Percentiles rank a stretch among this genome's conserved stretches.
These are phyloP conservation scores for Thermomucor indicae-seudaticae DNA, from an alignment of 371 early-diverging fungal species.

Conservation along the genomic window DNA sequence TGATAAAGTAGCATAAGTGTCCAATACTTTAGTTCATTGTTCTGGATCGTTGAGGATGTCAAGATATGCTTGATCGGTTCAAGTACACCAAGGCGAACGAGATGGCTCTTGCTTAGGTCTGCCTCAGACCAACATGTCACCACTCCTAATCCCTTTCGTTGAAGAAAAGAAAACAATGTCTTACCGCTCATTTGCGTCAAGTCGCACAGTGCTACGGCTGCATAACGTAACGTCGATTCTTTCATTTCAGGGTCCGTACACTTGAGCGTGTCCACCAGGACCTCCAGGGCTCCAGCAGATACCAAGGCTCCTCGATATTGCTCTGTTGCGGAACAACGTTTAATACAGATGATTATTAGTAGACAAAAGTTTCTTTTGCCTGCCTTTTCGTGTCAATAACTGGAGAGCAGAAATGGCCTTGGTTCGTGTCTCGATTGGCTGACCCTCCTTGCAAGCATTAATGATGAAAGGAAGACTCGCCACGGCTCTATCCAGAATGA, in stretches of 20 bases:
- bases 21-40: constrained; percentile 81
- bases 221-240: constrained; percentile 62
- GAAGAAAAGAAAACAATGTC: neutral
- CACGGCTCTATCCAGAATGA: constrained; percentile 66
- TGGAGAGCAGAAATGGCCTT: constrained; percentile 68
- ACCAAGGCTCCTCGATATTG: constrained; percentile 53
- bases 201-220: constrained; percentile 68
- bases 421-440: constrained; percentile 46
- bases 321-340: too few relatives aligned
- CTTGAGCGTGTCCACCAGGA: constrained; percentile 60
- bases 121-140: neutral
- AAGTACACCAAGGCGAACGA: constrained; percentile 61
- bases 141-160: neutral
- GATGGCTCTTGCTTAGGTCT: constrained; percentile 51
- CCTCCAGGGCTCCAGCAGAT: constrained; percentile 55
- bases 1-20: constrained; percentile 74
- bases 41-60: constrained; percentile 47
- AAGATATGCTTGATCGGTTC: constrained; percentile 59
- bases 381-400: constrained; percentile 67
- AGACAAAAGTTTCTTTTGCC: neutral
- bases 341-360: too few relatives aligned
- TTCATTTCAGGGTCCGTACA: constrained; percentile 44
- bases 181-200: constrained; percentile 63
- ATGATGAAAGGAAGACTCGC: constrained; percentile 55
- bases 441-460: constrained; percentile 35